These are phyloP conservation scores for Cladosporium sp. DNA, from an alignment of 2,329 filamentous ascomycete species.

Conservation along the genomic window DNA sequence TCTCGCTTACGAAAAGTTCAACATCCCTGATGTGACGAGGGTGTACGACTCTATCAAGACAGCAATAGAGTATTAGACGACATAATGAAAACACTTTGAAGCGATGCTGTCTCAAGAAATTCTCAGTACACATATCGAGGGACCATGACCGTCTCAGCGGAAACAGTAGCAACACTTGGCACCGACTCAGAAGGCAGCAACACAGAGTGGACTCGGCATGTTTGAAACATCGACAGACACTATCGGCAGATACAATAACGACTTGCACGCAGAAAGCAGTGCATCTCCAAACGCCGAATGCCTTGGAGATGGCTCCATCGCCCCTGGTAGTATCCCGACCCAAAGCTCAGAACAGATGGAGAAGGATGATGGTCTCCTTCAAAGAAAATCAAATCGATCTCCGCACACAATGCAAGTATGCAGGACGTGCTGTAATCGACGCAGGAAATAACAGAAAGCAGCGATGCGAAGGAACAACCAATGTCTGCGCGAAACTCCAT, in stretches of 20 bases:
- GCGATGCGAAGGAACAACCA: background rate
- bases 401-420: background rate
- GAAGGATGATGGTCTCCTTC: background rate
- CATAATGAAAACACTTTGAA: background rate
- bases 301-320: background rate
- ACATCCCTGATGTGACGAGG: constrained; percentile 81
- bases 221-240: background rate
- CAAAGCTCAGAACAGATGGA: background rate
- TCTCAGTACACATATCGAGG: background rate
- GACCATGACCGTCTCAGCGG: background rate
- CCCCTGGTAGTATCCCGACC: background rate
- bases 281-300: background rate
- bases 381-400: background rate
- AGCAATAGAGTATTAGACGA: constrained; percentile 46
- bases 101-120: background rate
- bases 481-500: background rate
- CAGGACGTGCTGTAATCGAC: background rate
- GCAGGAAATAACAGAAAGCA: background rate
- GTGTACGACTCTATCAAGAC: constrained; percentile 55
- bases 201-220: background rate
- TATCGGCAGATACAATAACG: background rate
- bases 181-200: background rate
- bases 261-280: background rate
- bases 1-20: constrained; percentile 69
- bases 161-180: background rate